Conservation (phyloP, 768 basidiomycete genomes). For the Lactifluus volemus region DNA sequence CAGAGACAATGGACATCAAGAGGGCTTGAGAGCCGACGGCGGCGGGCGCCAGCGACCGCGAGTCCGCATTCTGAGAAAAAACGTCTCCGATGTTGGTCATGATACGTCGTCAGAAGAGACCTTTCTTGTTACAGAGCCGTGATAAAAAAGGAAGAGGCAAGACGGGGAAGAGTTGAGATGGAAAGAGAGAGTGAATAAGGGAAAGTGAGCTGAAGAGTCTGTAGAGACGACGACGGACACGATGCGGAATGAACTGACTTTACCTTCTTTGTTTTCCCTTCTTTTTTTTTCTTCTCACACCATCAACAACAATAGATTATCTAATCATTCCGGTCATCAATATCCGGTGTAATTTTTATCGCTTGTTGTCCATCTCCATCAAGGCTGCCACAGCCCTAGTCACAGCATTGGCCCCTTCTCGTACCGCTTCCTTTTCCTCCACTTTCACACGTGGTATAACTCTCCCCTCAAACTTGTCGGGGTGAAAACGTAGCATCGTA, state of each 20-base stretch:
- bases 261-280: too few species aligned
- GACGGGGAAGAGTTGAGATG: not conserved
- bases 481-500: slow-evolving; percentile 60
- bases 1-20: slow-evolving; percentile 66
- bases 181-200: not conserved
- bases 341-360: too few species aligned
- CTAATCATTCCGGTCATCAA: not conserved
- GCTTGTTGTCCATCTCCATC: slow-evolving; percentile 24
- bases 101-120: not conserved
- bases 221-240: too few species aligned
- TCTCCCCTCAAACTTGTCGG: slow-evolving; percentile 65
- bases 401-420: slow-evolving; percentile 55
- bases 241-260: too few species aligned
- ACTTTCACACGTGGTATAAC: slow-evolving; percentile 44
- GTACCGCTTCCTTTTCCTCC: slow-evolving; percentile 41
- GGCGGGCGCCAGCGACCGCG: slow-evolving; percentile 67
- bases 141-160: not conserved
- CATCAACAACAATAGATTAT: not conserved
- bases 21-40: slow-evolving; percentile 73
- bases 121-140: not conserved
- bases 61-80: slow-evolving; percentile 26
- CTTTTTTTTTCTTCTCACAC: not conserved
- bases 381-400: slow-evolving; percentile 50
- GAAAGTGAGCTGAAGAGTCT: not conserved
- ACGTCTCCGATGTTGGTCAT: slow-evolving; percentile 30